Percentiles rank a stretch among this genome's conserved stretches.
Conservation (phyloP, 2,329 filamentous ascomycete genomes). For the Aspergillus sojae region DNA sequence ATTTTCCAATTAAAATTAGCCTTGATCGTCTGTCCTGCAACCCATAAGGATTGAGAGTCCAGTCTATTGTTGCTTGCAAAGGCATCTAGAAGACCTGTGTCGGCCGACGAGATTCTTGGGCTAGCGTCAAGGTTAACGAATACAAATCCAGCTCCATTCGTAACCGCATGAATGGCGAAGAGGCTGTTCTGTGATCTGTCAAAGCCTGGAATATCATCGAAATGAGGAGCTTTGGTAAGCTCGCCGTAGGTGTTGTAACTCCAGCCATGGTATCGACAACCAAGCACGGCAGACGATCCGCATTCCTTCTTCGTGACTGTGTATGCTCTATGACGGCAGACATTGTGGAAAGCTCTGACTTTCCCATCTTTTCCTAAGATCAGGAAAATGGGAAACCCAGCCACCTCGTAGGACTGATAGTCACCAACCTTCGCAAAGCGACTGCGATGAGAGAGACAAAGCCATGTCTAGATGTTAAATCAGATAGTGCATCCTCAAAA, state of each 20-base stretch:
- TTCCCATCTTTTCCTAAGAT: slow-evolving; percentile 53
- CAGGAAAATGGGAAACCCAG: slow-evolving; percentile 61
- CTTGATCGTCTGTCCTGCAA: slow-evolving; percentile 30
- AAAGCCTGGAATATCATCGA: slow-evolving; percentile 59
- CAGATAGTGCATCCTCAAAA: background rate
- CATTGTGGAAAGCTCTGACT: slow-evolving; percentile 64
- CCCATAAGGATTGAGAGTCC: slow-evolving; percentile 23
- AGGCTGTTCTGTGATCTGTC: slow-evolving; percentile 60
- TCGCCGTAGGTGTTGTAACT: slow-evolving; percentile 61
- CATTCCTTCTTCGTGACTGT: slow-evolving; percentile 57
- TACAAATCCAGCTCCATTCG: slow-evolving; percentile 25
- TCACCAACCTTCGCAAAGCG: slow-evolving; percentile 58
- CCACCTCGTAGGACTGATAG: slow-evolving; percentile 59
- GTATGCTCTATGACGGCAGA: slow-evolving; percentile 64
- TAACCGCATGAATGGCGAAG: slow-evolving; percentile 40
- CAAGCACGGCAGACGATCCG: slow-evolving; percentile 56
- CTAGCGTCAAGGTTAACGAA: slow-evolving; percentile 32
- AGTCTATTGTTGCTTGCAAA: slow-evolving; percentile 19
- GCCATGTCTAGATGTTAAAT: slow-evolving; percentile 32
- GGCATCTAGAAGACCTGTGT: slow-evolving; percentile 6
- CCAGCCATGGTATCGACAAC: slow-evolving; percentile 67
- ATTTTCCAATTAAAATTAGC: slow-evolving; percentile 40
- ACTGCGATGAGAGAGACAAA: slow-evolving; percentile 41
- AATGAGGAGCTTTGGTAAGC: slow-evolving; percentile 63
- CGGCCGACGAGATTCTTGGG: background rate